Base-by-base conservation (phyloP, 164 flowering plant genomes). In the Protea cynaroides region DNA sequence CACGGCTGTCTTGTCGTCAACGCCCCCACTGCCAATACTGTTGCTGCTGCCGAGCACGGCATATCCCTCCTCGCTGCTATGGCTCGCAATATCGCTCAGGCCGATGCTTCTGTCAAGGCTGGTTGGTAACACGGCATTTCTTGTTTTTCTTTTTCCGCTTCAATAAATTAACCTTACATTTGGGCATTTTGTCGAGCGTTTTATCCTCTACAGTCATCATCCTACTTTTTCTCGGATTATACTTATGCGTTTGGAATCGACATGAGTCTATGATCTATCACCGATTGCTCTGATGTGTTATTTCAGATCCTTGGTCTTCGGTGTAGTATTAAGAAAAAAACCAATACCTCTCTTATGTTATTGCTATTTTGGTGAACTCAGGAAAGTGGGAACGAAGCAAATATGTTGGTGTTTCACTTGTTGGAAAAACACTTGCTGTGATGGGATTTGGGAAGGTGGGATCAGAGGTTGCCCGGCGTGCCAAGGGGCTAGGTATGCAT, bases 391-490 rank as follows among this genome's bases (percentile, higher is more conserved):
- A 72, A 50, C 43, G 93, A 67, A 84, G 69, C 82, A 89, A 87
- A 53, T 89, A 87, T 74, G 96, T 89, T 47, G 96, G 96, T 36
- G 96, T 89, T 0, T 89, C 96, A 2, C 86, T 89, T 49, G 92
- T 89, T 43, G 96, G 96, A 18, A 89, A 89, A 64, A 89, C 87
- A 36, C 86, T 89, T 58, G 88, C 88, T 55, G 87, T 89, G 43
- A 67, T 89, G 91, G 96, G 96, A 0, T 89, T 87, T 61, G 96
- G 96, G n/a, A 89, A 89, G 79, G 96, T 89, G 65, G 96, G 93
- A 18, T 72, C 96, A 21, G 96, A 89, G 71, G 96, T 89, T 75
- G 93, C 93, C 8, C 67, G 96, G 46, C 83, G 96, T 46, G 93
- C 96, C 37, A 87, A 89, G 82, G 93, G 89, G 11, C 80, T 89